A percentile compares a stretch with the other conserved stretches of the same genome.
These are phyloP conservation scores for Oxyria digyna DNA, from an alignment of 148 eudicot species.

Conservation along the genomic window DNA sequence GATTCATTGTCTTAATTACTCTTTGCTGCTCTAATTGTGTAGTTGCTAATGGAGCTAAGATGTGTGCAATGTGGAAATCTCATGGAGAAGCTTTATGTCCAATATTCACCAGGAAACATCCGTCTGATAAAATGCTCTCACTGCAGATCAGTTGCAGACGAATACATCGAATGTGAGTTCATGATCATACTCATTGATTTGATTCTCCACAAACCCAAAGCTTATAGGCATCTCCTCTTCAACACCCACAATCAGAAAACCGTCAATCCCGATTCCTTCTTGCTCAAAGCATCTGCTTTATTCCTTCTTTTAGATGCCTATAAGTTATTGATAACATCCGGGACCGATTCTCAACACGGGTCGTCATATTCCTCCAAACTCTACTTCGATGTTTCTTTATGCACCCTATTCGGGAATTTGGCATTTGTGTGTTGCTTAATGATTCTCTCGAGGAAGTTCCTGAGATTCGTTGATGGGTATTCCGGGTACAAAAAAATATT, in stretches of 20 bases:
- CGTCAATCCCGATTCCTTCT: slow-evolving; percentile 31
- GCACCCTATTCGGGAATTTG: slow-evolving; percentile 37
- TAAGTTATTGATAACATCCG: slow-evolving; percentile 15
- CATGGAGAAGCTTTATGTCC: slow-evolving; percentile 51
- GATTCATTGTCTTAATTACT: neutral
- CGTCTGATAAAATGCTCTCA: slow-evolving; percentile 69
- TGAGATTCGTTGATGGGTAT: slow-evolving; percentile 26
- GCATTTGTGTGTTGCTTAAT: slow-evolving; percentile 29
- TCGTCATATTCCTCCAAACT: slow-evolving; percentile 6
- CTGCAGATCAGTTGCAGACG: slow-evolving; percentile 70
- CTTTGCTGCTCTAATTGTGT: neutral
- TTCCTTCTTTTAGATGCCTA: slow-evolving; percentile 57
- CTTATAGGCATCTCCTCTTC: slow-evolving; percentile 83
- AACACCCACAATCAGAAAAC: slow-evolving; percentile 36
- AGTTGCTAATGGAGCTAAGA: slow-evolving; percentile 21
- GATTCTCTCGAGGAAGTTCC: slow-evolving; percentile 21
- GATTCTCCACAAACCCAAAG: slow-evolving; percentile 79
- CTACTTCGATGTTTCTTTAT: slow-evolving; percentile 28
- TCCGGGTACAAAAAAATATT: slow-evolving; percentile 38
- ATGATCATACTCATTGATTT: slow-evolving; percentile 79
- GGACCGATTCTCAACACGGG: slow-evolving; percentile 22
- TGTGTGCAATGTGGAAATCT: slow-evolving; percentile 64
- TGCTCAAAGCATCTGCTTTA: slow-evolving; percentile 35
- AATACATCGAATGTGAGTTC: slow-evolving; percentile 79
- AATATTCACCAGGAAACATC: slow-evolving; percentile 84